Evolutionary conservation across 208 protist genomes (phyloP).

Genomic region (Wallacemonas sp.): DNA sequence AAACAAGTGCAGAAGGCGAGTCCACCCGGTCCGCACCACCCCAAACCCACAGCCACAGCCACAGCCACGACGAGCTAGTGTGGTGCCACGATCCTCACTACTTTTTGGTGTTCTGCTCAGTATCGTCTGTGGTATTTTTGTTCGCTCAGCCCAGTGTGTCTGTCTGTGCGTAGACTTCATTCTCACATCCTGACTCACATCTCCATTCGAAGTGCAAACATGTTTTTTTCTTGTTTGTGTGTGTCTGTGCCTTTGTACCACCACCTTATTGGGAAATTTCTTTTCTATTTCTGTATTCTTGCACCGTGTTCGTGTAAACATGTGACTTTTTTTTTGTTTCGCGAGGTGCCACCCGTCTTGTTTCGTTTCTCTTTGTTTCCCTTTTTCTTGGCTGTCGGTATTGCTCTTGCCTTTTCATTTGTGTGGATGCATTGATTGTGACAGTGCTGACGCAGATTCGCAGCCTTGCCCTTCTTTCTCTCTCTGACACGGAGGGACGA

Average conservation of each 20-base stretch:
- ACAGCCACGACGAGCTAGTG: background rate
- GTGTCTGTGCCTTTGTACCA: background rate
- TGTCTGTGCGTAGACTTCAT: too few species aligned
- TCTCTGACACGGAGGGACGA: too few species aligned
- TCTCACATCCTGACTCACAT: background rate
- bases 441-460: too few species aligned
- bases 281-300: conserved; percentile 10
- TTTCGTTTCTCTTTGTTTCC: conserved; percentile 7
- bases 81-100: too few species aligned
- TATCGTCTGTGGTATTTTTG: too few species aligned
- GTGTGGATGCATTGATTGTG: too few species aligned
- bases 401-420: too few species aligned
- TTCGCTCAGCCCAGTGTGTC: too few species aligned
- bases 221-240: background rate
- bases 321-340: conserved; percentile 11
- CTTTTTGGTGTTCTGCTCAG: too few species aligned
- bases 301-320: conserved; percentile 2
- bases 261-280: background rate
- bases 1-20: background rate
- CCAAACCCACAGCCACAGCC: background rate
- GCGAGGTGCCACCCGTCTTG: too few species aligned
- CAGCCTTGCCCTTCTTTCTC: too few species aligned
- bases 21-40: background rate
- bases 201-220: too few species aligned
- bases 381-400: conserved; percentile 2